A percentile compares a stretch with the other conserved stretches of the same genome.
These are phyloP conservation scores for Aspergillus terreus DNA, from an alignment of 2,329 filamentous ascomycete species.

Conservation along the genomic window DNA sequence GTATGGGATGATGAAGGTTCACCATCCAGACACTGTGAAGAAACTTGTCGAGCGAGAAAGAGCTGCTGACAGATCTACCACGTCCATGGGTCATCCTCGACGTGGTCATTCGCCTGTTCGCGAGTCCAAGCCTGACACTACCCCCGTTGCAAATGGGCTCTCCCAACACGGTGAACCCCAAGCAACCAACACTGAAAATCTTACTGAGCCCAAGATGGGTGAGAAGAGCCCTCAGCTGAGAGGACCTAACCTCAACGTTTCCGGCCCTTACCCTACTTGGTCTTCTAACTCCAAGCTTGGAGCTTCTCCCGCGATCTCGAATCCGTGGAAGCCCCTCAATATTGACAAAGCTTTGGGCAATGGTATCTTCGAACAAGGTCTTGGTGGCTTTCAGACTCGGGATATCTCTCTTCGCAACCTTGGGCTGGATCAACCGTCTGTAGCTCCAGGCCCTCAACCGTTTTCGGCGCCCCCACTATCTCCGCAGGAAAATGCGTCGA, in stretches of 20 bases:
- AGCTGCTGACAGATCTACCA: constrained; percentile 28
- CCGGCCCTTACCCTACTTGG: constrained; percentile 38
- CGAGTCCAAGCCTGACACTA: constrained; percentile 24
- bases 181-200: constrained; percentile 17
- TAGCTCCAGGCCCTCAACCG: constrained; percentile 29
- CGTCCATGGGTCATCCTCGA: constrained; percentile 20
- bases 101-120: constrained; percentile 29
- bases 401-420: constrained; percentile 41
- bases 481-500: constrained; percentile 31
- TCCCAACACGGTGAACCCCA: constrained; percentile 21
- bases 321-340: constrained; percentile 58
- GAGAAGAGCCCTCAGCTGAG: constrained; percentile 37
- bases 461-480: constrained; percentile 28
- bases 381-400: constrained; percentile 47
- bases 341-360: constrained; percentile 59
- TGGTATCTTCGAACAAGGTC: constrained; percentile 57
- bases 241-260: constrained; percentile 30
- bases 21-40: constrained; percentile 53
- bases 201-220: constrained; percentile 26
- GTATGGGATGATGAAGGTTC: constrained; percentile 61
- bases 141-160: constrained; percentile 26
- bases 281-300: constrained; percentile 32
- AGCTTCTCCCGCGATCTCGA: constrained; percentile 37
- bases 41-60: constrained; percentile 40
- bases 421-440: constrained; percentile 37